Conservation (phyloP, 495 filamentous ascomycete species). For the Parachaetomium inaequale region DNA sequence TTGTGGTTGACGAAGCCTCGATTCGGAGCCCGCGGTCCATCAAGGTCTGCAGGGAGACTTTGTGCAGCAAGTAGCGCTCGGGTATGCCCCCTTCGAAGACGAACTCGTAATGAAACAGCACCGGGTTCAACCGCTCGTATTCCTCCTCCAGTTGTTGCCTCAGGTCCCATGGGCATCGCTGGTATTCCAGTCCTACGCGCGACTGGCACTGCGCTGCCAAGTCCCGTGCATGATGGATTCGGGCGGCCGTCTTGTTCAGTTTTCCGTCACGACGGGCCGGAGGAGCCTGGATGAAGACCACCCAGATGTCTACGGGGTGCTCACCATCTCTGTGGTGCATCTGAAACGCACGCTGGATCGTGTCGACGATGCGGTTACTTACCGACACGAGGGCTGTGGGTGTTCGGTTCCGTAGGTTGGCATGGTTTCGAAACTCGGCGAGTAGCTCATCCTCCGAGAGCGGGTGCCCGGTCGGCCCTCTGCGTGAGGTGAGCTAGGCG, state of each 20-base stretch:
- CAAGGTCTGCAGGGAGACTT: neutral
- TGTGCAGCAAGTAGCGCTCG: neutral
- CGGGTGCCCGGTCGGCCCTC: neutral
- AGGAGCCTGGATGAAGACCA: neutral
- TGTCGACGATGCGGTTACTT: neutral
- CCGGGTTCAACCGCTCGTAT: no score
- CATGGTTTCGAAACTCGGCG: neutral
- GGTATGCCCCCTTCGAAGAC: conserved; percentile 1
- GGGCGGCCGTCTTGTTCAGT: neutral
- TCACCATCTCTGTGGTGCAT: neutral
- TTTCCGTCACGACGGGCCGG: no score
- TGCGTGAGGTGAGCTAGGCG: neutral
- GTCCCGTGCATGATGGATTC: neutral
- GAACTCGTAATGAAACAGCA: neutral
- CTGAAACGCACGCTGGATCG: neutral
- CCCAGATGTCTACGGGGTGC: neutral
- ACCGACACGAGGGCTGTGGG: neutral
- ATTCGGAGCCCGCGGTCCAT: neutral
- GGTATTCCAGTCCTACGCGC: neutral
- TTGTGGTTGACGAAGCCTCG: neutral
- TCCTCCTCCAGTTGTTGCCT: no score
- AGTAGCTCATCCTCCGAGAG: neutral
- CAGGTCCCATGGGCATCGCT: no score
- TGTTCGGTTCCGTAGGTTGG: neutral
- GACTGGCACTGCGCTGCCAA: neutral